phyloP scores from a whole-genome alignment of 176 grass and related monocot genomes.

The Phragmites australis region DNA sequence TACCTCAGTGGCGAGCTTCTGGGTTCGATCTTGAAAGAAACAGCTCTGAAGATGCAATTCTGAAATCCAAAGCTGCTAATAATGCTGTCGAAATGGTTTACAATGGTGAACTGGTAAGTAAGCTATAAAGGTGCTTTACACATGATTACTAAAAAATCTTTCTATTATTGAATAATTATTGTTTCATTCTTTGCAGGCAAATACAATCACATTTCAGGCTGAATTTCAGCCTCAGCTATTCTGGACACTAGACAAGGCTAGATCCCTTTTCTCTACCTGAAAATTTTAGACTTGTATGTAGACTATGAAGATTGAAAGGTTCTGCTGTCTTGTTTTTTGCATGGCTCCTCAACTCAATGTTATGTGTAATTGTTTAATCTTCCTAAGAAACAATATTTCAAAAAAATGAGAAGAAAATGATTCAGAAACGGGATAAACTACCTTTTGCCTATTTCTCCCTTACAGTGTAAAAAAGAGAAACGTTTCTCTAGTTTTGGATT shows the following conservation, averaged over 20 bases:
- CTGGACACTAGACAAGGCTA: slow-evolving; percentile 75
- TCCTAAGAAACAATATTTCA: too few species aligned
- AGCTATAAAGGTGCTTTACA: neutral
- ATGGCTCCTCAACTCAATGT: neutral
- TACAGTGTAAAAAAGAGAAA: too few species aligned
- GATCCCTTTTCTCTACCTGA: slow-evolving; percentile 16
- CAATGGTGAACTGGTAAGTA: slow-evolving; percentile 62
- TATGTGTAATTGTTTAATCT: neutral
- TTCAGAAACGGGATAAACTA: too few species aligned
- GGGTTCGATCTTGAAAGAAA: slow-evolving; percentile 59
- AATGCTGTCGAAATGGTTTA: slow-evolving; percentile 60
- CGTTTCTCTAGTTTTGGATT: too few species aligned
- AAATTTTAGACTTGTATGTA: slow-evolving; percentile 8
- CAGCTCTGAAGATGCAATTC: slow-evolving; percentile 45
- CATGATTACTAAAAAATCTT: neutral
- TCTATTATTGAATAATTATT: slow-evolving; percentile 12
- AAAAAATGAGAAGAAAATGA: too few species aligned
- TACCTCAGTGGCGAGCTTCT: slow-evolving; percentile 78
- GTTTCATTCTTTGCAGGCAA: slow-evolving; percentile 43
- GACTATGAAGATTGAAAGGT: neutral
- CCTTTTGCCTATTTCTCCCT: too few species aligned
- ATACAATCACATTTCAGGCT: slow-evolving; percentile 56
- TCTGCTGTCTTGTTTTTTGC: neutral
- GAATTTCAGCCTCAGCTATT: slow-evolving; percentile 75
- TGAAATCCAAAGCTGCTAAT: slow-evolving; percentile 54